Percentiles rank a stretch among this genome's conserved stretches.
Evolutionary conservation across 106 monocot genomes (phyloP).

Genomic region (Vanilla planifolia): DNA sequence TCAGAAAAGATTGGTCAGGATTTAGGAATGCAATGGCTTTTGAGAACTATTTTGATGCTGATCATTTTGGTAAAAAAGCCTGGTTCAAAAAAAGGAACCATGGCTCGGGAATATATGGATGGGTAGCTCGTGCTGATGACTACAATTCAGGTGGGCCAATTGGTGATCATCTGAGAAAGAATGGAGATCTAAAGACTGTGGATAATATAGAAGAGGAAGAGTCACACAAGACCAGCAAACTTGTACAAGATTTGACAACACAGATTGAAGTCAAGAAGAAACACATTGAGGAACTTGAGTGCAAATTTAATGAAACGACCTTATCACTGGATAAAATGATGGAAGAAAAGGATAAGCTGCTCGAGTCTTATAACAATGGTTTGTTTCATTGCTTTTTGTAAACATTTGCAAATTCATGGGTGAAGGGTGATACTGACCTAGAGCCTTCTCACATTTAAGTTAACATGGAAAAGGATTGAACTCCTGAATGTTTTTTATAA

Average conservation of each 20-base stretch:
- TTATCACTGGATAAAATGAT: conserved; percentile 36
- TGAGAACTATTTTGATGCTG: conserved; percentile 44
- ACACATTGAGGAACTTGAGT: conserved; percentile 46
- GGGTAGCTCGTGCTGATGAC: conserved; percentile 64
- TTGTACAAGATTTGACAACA: conserved; percentile 33
- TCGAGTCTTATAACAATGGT: conserved; percentile 58
- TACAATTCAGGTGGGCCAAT: conserved; percentile 35
- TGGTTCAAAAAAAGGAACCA: conserved; percentile 21
- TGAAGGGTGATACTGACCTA: not conserved
- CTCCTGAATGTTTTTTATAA: not conserved
- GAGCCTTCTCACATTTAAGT: not conserved
- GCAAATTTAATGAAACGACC: conserved; percentile 32
- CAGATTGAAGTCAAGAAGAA: conserved; percentile 47
- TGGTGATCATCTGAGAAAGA: conserved; percentile 36
- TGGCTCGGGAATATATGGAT: conserved; percentile 42
- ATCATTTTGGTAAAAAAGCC: conserved; percentile 28
- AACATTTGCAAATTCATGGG: conserved; percentile 2
- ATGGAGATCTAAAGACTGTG: conserved; percentile 61
- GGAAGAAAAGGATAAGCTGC: conserved; percentile 39
- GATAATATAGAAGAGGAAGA: conserved; percentile 33
- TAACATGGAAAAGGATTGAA: not conserved
- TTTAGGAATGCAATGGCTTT: conserved; percentile 66
- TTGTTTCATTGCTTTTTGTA: not conserved
- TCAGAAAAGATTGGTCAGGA: conserved; percentile 67
- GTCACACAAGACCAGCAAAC: conserved; percentile 31